A percentile compares a stretch with the other conserved stretches of the same genome.
Conservation (phyloP, 2,329 filamentous ascomycete species). For the Cordyceps fumosorosea region DNA sequence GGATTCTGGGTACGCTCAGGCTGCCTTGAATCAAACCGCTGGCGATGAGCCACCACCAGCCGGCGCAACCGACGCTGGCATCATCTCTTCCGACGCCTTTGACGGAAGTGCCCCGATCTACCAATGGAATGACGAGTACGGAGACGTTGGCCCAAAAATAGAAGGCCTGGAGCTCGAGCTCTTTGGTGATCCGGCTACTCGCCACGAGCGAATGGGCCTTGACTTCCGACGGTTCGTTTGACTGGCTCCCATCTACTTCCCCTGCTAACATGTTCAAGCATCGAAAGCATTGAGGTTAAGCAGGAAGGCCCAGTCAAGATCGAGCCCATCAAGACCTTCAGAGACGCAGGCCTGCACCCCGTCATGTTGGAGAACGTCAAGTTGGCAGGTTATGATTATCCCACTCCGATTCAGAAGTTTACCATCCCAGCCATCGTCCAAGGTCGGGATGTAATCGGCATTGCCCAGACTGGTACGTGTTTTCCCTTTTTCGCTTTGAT, state of each 20-base stretch:
- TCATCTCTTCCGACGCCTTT: constrained; percentile 25
- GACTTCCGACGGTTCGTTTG: constrained; percentile 55
- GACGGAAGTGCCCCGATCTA: constrained; percentile 61
- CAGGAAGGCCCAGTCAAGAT: constrained; percentile 52
- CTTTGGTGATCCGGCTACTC: constrained; percentile 55
- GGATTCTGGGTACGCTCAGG: background rate
- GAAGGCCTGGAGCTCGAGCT: constrained; percentile 67
- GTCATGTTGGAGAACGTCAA: constrained; percentile 71
- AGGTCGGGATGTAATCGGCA: constrained; percentile 76
- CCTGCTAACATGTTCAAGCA: constrained; percentile 34
- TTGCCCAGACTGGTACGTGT: constrained; percentile 84
- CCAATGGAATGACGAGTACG: constrained; percentile 77
- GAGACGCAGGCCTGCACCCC: constrained; percentile 77
- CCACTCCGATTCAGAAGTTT: constrained; percentile 85
- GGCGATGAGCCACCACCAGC: background rate
- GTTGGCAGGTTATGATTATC: constrained; percentile 61
- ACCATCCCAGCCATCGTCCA: constrained; percentile 71
- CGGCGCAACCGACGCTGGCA: constrained; percentile 10
- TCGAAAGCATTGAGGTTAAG: constrained; percentile 45
- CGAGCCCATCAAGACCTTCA: constrained; percentile 51
- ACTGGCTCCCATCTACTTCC: background rate
- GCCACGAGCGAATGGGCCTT: constrained; percentile 45
- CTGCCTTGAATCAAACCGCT: background rate
- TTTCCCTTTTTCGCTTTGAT: background rate
- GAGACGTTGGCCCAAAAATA: constrained; percentile 72